Evolutionary conservation across 2,329 filamentous ascomycete species (phyloP), one percentile per base, ranked within the genome.

Genomic region (Colletotrichum tofieldiae): DNA sequence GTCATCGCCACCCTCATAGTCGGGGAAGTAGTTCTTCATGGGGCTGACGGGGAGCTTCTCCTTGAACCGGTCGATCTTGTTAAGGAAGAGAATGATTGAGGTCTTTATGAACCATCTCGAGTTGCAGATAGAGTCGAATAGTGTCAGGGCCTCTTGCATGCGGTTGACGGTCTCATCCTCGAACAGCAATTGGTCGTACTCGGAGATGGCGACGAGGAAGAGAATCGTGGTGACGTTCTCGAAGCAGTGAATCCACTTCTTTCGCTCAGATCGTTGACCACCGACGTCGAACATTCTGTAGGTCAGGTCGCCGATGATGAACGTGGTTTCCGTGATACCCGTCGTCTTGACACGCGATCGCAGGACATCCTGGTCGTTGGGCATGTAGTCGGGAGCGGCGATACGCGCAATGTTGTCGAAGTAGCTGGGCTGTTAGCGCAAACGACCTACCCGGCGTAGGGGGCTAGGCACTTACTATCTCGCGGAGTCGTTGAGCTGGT

Each of bases 241-340:
- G 84, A 98, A 98, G 86, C 95, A 98, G 87, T 98, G 95, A 78
- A 98, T 98, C 95, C 95, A 98, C 91, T 98, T 98, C 93, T 98
- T 98, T 82, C 95, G 92, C 85, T 98, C 95, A 8, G 94, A 98
- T 82, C 95, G 91, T 85, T 98, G 95, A 76, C 95, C 96, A 89
- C 95, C 95, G 56, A 98, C 95, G 79, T 98, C 95, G 84, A 98
- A 98, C 95, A 98, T 98, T 77, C 95, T 92, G 87, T 98, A 98
- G 70, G 95, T 98, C 75, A 98, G 87, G 79, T 98, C 94, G 76
- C 94, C 95, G 76, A 97, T 97, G 82, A 96, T 96, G 85, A 98
- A 98, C 41, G 94, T 96, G 29, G 95, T 98, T 86, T 98, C 95
- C 41, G 95, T 98, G 81, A 98, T 98, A 92, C 95, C 95, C 32